These are phyloP conservation scores for Hymenoscyphus fraxineus DNA, from an alignment of 2,329 filamentous ascomycete species.

Conservation along the genomic window DNA sequence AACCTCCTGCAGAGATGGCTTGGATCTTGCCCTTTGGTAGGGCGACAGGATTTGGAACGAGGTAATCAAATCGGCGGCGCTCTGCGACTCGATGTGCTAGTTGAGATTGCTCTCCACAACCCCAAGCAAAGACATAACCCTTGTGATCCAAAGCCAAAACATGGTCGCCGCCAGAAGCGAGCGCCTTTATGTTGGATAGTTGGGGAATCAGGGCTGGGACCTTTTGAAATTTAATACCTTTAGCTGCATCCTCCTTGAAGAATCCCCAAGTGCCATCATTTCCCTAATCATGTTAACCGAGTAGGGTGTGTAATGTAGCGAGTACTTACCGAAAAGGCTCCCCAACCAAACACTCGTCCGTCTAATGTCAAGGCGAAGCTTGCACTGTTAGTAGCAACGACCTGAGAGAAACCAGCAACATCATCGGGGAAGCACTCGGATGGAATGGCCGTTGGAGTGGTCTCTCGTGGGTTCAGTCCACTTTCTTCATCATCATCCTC, in stretches of 20 bases:
- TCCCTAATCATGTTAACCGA: slow-evolving; percentile 39
- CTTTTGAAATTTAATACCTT: slow-evolving; percentile 22
- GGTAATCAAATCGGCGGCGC: slow-evolving; percentile 21
- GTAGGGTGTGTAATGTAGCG: neutral
- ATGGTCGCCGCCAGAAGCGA: slow-evolving; percentile 55
- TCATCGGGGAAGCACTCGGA: slow-evolving; percentile 47
- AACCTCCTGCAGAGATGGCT: slow-evolving; percentile 53
- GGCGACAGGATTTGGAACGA: slow-evolving; percentile 29
- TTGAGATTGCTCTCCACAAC: slow-evolving; percentile 54
- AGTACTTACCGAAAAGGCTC: slow-evolving; percentile 64
- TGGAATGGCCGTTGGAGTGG: slow-evolving; percentile 51
- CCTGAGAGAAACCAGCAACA: slow-evolving; percentile 59
- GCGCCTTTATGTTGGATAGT: slow-evolving; percentile 50
- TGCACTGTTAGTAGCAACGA: slow-evolving; percentile 70
- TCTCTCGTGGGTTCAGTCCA: slow-evolving; percentile 58
- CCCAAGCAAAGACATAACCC: slow-evolving; percentile 61
- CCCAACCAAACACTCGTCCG: slow-evolving; percentile 79
- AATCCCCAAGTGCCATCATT: slow-evolving; percentile 63
- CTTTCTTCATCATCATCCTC: slow-evolving; percentile 45
- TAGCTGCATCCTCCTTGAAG: slow-evolving; percentile 14
- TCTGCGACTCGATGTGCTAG: slow-evolving; percentile 34
- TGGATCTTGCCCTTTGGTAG: slow-evolving; percentile 20
- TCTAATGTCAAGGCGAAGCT: slow-evolving; percentile 72
- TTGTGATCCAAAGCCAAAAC: slow-evolving; percentile 54
- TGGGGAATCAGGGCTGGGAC: slow-evolving; percentile 47